Conservation (phyloP, 257 asterid species). For the Solanum etuberosum region DNA sequence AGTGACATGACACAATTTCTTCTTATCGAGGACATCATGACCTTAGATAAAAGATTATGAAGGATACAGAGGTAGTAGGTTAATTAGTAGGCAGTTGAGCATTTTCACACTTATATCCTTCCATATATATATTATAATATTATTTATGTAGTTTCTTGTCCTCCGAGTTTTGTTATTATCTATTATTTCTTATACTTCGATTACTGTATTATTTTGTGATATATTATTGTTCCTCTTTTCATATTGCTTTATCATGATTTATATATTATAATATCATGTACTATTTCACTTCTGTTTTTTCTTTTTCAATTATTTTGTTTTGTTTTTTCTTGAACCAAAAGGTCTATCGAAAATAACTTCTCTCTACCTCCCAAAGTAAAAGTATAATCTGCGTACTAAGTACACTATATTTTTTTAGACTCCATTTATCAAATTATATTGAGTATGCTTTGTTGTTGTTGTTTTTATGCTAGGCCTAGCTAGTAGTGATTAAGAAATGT, state of each 20-base stretch:
- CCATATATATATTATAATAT: no score
- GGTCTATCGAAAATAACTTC: no score
- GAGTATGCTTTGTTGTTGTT: background rate
- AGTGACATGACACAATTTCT: background rate
- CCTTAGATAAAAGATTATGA: no score
- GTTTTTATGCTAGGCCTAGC: background rate
- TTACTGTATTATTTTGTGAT: rapidly evolving
- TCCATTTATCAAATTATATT: no score
- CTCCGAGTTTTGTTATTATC: rapidly evolving
- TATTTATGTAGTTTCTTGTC: no score
- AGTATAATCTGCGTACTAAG: no score
- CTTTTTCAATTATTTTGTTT: no score
- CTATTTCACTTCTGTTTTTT: background rate
- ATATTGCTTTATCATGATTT: no score
- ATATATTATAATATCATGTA: no score
- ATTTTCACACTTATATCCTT: background rate
- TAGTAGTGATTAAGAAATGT: background rate
- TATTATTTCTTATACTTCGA: rapidly evolving
- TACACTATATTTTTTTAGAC: no score
- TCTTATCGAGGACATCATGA: background rate
- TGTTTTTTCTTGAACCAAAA: no score
- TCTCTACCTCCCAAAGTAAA: rapidly evolving
- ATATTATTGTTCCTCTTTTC: rapidly evolving
- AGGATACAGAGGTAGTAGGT: background rate
- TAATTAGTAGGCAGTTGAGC: no score